A percentile compares a stretch with the other conserved stretches of the same genome.
Evolutionary conservation across 306 rosid species (phyloP).

Genomic region (Benincasa hispida): DNA sequence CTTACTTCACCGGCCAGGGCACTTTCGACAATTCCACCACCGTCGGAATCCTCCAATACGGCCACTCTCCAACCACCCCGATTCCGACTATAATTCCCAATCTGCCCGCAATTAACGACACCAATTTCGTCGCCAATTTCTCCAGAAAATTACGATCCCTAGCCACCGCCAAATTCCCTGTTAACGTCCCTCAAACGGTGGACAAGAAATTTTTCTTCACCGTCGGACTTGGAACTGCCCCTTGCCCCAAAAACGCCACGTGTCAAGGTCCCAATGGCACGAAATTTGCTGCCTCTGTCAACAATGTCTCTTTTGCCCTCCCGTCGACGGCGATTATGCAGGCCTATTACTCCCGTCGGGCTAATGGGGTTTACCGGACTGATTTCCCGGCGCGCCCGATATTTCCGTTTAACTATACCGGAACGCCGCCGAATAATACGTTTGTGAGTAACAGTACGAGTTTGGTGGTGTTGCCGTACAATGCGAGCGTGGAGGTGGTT

Average conservation of each 20-base stretch:
- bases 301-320: constrained; percentile 60
- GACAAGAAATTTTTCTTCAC: constrained; percentile 50
- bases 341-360: constrained; percentile 30
- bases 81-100: constrained; percentile 34
- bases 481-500: constrained; percentile 63
- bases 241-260: constrained; percentile 58
- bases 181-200: constrained; percentile 47
- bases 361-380: constrained; percentile 40
- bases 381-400: constrained; percentile 49
- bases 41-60: constrained; percentile 48
- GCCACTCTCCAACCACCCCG: constrained; percentile 12
- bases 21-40: constrained; percentile 63
- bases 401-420: constrained; percentile 54
- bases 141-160: constrained; percentile 35
- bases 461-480: constrained; percentile 44
- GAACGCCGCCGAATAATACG: constrained; percentile 63
- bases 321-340: constrained; percentile 59
- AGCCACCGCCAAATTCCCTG: constrained; percentile 40
- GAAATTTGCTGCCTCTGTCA: constrained; percentile 51
- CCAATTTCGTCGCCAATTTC: constrained; percentile 45
- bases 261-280: constrained; percentile 78
- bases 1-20: constrained; percentile 52
- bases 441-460: constrained; percentile 45
- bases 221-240: constrained; percentile 58
- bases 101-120: constrained; percentile 57